A percentile compares a stretch with the other conserved stretches of the same genome.
Conservation (phyloP, 768 basidiomycete genomes). For the Cystofilobasidium macerans region DNA sequence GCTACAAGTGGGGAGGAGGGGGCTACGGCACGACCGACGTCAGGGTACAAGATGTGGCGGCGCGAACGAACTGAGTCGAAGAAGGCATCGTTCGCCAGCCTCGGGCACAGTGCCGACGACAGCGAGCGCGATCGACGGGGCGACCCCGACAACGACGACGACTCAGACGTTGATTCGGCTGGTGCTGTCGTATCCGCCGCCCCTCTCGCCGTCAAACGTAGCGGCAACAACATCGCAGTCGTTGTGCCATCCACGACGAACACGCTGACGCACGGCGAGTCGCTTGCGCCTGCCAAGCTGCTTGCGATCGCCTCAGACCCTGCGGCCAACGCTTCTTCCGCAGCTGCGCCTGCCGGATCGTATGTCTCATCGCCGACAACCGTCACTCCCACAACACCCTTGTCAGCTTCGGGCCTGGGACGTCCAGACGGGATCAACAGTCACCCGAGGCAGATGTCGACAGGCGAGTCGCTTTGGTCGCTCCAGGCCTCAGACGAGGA, state of each 20-base stretch:
- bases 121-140: not conserved
- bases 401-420: not conserved
- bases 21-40: not conserved
- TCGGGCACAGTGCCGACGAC: not conserved
- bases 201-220: too few species aligned
- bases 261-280: not conserved
- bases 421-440: not conserved
- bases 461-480: slow-evolving; percentile 23
- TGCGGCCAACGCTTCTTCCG: not conserved
- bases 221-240: not conserved
- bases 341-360: not conserved
- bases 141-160: not conserved
- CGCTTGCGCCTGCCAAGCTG: not conserved
- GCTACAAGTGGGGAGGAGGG: not conserved
- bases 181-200: not conserved
- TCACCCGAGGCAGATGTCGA: not conserved
- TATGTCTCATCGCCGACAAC: not conserved
- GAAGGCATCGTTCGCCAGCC: not conserved
- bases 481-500: not conserved
- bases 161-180: not conserved
- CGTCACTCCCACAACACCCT: not conserved
- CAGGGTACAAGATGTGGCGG: not conserved
- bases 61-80: not conserved
- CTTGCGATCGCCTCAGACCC: not conserved
- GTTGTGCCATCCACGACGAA: not conserved